These are phyloP conservation scores for Aegilops sharonensis DNA, from an alignment of 176 grass and related monocot species.

Conservation along the genomic window DNA sequence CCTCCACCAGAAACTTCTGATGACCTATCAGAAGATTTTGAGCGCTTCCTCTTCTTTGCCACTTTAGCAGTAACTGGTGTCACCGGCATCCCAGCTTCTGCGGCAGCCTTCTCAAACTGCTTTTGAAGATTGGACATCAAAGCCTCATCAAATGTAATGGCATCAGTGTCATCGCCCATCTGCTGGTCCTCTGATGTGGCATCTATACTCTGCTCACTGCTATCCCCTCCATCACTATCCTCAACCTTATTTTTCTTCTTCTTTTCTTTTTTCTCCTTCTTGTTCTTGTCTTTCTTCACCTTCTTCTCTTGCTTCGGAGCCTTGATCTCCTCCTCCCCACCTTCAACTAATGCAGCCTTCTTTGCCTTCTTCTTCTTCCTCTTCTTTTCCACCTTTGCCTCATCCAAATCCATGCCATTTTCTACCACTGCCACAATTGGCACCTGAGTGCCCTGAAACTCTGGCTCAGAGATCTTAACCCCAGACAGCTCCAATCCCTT, in stretches of 20 bases:
- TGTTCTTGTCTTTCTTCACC: conserved; percentile 21
- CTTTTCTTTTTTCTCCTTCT: conserved; percentile 33
- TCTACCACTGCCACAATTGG: not conserved
- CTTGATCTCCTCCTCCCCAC: conserved; percentile 8
- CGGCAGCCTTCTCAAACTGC: conserved; percentile 86
- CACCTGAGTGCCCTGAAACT: conserved; percentile 19
- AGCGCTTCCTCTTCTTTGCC: conserved; percentile 70
- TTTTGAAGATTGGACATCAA: conserved; percentile 86
- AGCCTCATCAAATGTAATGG: conserved; percentile 61
- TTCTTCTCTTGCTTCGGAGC: conserved; percentile 33
- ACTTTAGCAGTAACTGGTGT: conserved; percentile 37
- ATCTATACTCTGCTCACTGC: conserved; percentile 17
- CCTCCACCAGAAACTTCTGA: conserved; percentile 27
- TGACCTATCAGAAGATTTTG: conserved; percentile 37
- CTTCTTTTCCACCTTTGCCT: conserved; percentile 49
- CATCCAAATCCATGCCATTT: conserved; percentile 27
- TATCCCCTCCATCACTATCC: conserved; percentile 15
- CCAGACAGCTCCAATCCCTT: conserved; percentile 62
- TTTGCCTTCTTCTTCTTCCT: conserved; percentile 40
- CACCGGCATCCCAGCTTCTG: conserved; percentile 61
- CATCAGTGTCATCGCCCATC: conserved; percentile 38
- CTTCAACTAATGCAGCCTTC: conserved; percentile 13
- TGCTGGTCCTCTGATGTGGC: conserved; percentile 38
- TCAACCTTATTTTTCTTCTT: conserved; percentile 41
- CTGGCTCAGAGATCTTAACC: conserved; percentile 30